Conservation (phyloP, 73 alveolate genomes). For the Paramecium pentaurelia region DNA sequence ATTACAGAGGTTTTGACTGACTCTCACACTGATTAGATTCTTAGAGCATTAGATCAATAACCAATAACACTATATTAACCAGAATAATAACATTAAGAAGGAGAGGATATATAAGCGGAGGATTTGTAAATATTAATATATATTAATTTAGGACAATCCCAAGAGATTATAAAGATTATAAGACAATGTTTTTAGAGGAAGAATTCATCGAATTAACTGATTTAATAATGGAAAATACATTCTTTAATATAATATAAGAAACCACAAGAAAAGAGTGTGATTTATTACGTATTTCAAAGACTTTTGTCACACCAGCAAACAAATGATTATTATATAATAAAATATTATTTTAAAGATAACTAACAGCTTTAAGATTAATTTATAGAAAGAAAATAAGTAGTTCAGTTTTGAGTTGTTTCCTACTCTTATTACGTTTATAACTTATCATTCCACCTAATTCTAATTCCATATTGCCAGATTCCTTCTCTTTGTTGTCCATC, state of each 20-base stretch:
- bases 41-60: conserved; percentile 62
- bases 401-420: not conserved
- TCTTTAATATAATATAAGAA: conserved; percentile 91
- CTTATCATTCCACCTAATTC: conserved; percentile 46
- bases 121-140: not conserved
- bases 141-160: not conserved
- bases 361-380: not conserved
- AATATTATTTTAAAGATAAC: not conserved
- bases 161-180: conserved; percentile 52
- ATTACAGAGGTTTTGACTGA: conserved; percentile 73
- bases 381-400: not conserved
- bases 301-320: conserved; percentile 74
- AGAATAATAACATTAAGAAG: conserved; percentile 19
- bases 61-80: conserved; percentile 62
- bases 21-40: conserved; percentile 65
- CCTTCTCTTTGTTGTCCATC: conserved; percentile 52
- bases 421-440: not conserved
- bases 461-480: conserved; percentile 50
- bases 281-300: conserved; percentile 88
- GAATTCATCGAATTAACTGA: conserved; percentile 81
- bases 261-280: conserved; percentile 97
- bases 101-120: not conserved
- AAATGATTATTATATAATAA: not conserved
- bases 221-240: conserved; percentile 95
- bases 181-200: conserved; percentile 68